Base-by-base conservation (phyloP, 805 yeast species). In the Yarrowia sp. region DNA sequence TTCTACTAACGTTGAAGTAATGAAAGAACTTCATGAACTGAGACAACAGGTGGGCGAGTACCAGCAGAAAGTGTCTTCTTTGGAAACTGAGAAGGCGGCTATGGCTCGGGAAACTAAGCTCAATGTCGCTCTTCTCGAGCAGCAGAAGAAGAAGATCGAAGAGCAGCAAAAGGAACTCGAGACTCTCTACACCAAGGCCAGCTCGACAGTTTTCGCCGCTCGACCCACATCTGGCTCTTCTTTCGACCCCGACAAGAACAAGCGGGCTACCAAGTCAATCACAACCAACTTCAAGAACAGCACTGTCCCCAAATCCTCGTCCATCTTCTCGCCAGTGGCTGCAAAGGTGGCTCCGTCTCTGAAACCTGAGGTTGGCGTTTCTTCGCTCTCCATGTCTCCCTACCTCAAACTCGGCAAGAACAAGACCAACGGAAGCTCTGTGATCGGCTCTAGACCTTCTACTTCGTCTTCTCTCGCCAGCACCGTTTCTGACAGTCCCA, bases 361-460 rank as follows among this genome's bases (percentile, higher is more conserved):
- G 16, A 63, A 49, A 10, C 55, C 67, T 12, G 38, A 38, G 11
- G 55, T 15, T 14, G 55, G 56, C 1, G 56, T 63, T 7, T 36
- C 67, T 10, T 48, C 67, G 2, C 56, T 63, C 8, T 63, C 67
- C 22, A 63, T 63, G 67, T 63, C 67, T 40, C 67, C 67, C 15
- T 63, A 63, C 22, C 46, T 63, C 8, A 63, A 22, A 22, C n/a
- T 63, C 26, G 56, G 56, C 22, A 63, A 63, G 48, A 22, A 14
- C 55, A 61, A 36, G 36, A 15, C 45, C 22, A 61, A 61, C 7
- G 45, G 55, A 11, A 9, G 38, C 5, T 19, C 55, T 12, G 19
- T 36, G 9, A 16, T 11, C 14, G 53, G 35, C 0, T 46, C 67
- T 14, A 42, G 55, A 15, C 59, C 59, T 1, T 40, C 59, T n/a